phyloP scores from a whole-genome alignment of 805 yeast species.

The Teunomyces lycoperdinae region DNA sequence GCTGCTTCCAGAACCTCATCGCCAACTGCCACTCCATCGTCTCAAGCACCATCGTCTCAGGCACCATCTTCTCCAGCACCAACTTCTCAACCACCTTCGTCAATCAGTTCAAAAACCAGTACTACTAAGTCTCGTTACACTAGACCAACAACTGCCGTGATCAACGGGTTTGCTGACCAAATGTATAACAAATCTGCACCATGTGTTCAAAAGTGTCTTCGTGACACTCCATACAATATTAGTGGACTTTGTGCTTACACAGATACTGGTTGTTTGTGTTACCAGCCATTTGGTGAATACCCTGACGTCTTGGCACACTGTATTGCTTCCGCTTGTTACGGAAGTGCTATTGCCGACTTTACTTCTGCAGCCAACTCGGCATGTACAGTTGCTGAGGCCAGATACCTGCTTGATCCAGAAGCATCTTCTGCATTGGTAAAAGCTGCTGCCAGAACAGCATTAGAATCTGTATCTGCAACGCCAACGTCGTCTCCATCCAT shows the following conservation, averaged over 20 bases:
- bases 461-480: slow-evolving; percentile 20
- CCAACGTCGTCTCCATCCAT: slow-evolving; percentile 12
- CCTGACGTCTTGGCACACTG: slow-evolving; percentile 42
- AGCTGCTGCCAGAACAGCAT: slow-evolving; percentile 8
- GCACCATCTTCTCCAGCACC: not conserved
- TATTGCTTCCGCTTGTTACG: slow-evolving; percentile 36
- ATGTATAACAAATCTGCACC: slow-evolving; percentile 31
- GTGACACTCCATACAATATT: slow-evolving; percentile 20
- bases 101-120: not conserved
- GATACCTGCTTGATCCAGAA: not conserved
- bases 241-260: slow-evolving; percentile 43
- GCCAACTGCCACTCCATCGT: slow-evolving; percentile 5
- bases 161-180: slow-evolving; percentile 42
- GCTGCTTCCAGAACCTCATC: slow-evolving; percentile 23
- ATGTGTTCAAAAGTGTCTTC: slow-evolving; percentile 34
- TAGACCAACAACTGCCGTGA: slow-evolving; percentile 36
- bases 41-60: not conserved
- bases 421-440: slow-evolving; percentile 8
- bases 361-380: slow-evolving; percentile 42
- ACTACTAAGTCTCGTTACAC: slow-evolving; percentile 1
- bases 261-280: slow-evolving; percentile 47
- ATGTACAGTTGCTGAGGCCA: slow-evolving; percentile 33
- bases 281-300: slow-evolving; percentile 33
- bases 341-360: slow-evolving; percentile 34
- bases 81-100: not conserved